Conservation (phyloP, 2,329 filamentous ascomycete species). For the Hypoxylon sp. region DNA sequence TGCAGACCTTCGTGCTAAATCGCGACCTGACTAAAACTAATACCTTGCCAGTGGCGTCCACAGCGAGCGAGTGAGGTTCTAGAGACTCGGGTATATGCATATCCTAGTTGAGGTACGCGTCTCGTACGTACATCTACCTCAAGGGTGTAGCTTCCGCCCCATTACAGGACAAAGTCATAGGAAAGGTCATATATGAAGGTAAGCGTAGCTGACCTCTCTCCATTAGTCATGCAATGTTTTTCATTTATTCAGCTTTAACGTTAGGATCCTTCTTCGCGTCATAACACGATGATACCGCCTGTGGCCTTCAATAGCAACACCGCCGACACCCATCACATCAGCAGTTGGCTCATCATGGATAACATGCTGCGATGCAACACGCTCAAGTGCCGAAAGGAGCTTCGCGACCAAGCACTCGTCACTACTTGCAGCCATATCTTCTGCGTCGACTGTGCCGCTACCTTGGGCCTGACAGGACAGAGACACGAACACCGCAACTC, state of each 20-base stretch:
- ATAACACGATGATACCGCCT: neutral
- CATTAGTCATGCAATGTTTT: no score
- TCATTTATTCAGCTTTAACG: no score
- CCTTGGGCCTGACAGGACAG: slow-evolving; percentile 66
- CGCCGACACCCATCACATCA: neutral
- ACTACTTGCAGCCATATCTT: slow-evolving; percentile 95
- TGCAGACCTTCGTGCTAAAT: no score
- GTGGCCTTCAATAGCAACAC: slow-evolving; percentile 25
- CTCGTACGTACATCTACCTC: no score
- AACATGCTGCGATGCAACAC: slow-evolving; percentile 80
- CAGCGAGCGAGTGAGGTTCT: no score
- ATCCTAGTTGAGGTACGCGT: no score
- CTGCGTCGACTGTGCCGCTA: slow-evolving; percentile 76
- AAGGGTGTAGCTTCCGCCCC: neutral
- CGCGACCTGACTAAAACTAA: no score
- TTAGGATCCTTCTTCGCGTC: neutral
- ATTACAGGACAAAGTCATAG: neutral
- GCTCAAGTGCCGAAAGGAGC: slow-evolving; percentile 74
- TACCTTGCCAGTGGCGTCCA: no score
- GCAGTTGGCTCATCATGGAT: slow-evolving; percentile 65
- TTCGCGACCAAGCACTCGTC: slow-evolving; percentile 77
- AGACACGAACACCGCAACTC: slow-evolving; percentile 57
- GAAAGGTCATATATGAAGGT: neutral
- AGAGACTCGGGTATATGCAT: no score
- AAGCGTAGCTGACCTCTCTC: no score